Evolutionary conservation across 78 protist genomes (phyloP).

Genomic region (Guillardia theta): DNA sequence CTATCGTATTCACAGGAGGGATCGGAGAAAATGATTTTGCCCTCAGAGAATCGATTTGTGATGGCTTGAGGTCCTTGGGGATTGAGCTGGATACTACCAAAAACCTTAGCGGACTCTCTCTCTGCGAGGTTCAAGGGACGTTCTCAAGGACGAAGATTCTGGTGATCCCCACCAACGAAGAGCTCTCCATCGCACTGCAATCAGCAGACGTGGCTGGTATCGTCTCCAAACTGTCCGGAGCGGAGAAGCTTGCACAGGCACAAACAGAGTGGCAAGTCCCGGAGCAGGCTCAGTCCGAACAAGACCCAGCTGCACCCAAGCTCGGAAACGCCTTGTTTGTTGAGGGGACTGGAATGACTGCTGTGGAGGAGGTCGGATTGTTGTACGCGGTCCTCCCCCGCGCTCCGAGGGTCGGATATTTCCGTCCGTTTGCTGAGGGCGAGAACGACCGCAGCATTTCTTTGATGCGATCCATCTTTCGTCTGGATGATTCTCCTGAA

Average conservation of each 20-base stretch:
- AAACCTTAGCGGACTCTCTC: too few relatives aligned
- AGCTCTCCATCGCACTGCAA: slow-evolving; percentile 43
- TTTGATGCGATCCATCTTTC: too few relatives aligned
- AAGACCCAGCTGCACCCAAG: too few relatives aligned
- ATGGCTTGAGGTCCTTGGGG: not conserved
- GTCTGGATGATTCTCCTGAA: too few relatives aligned
- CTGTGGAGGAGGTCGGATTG: slow-evolving; percentile 32
- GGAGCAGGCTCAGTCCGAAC: too few relatives aligned
- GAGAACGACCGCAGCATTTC: too few relatives aligned
- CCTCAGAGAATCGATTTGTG: not conserved
- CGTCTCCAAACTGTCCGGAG: too few relatives aligned
- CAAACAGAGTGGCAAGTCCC: too few relatives aligned
- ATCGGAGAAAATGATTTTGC: slow-evolving; percentile 44
- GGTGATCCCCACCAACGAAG: slow-evolving; percentile 49
- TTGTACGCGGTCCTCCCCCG: not conserved
- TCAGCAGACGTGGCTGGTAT: not conserved
- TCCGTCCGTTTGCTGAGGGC: not conserved
- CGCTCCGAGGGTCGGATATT: not conserved
- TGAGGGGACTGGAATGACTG: too few relatives aligned
- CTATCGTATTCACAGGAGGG: slow-evolving; percentile 44
- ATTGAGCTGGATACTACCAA: not conserved
- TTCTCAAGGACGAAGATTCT: not conserved
- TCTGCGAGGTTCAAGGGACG: too few relatives aligned
- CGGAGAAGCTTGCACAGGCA: too few relatives aligned
- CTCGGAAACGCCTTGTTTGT: too few relatives aligned